Base-by-base conservation (phyloP, 2,329 filamentous ascomycete genomes). In the Trichophyton schoenleinii region DNA sequence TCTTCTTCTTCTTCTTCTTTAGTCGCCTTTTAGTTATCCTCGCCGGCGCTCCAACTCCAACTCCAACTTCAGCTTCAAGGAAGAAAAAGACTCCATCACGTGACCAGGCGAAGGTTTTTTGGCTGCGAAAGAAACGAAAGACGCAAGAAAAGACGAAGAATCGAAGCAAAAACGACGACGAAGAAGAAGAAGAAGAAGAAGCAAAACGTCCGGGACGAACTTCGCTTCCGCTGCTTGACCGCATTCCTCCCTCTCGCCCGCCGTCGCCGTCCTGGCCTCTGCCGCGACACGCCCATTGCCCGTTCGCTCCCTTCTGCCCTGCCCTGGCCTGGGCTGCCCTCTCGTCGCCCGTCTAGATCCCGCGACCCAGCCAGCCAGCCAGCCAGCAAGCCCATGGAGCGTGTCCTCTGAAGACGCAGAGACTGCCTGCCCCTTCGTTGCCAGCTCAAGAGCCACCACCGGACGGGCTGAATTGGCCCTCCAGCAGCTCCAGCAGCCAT, bases 401-500 rank as follows among this genome's bases (percentile, higher is more conserved):
- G 52, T 55, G 52, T 55, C 52, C 52, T 55, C 28, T 55, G 28
- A 55, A 52, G 13, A 18, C 18, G 18, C 11, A 18, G 34, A 13
- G 28, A 31, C 28, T 31, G 28, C 5, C 34, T 11, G 34, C 34
- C 34, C 34, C 34, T 11, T 31, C 52, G 13, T 20, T 28, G 28
- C 28, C 31, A 52, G 46, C 46, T 52, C 46, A 31, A 38, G 46
- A 25, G 53, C 53, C 34, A 25, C 13, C 38, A 28, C 41, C 15
- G 41, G n/a, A 28, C 20, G 34, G 53, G 25, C 53, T 57, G 53
- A 57, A 57, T 42, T 34, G 52, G 42, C 46, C 28, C 52, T 55
- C 52, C 31, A 34, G 52, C 52, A 34, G 52, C 52, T 34, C 44
- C 48, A 41, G 41, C 34, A 71, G 73, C 66, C 68, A 76, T 76